Base-by-base conservation (phyloP, 306 rosid species). In the Lathyrus aphaca region DNA sequence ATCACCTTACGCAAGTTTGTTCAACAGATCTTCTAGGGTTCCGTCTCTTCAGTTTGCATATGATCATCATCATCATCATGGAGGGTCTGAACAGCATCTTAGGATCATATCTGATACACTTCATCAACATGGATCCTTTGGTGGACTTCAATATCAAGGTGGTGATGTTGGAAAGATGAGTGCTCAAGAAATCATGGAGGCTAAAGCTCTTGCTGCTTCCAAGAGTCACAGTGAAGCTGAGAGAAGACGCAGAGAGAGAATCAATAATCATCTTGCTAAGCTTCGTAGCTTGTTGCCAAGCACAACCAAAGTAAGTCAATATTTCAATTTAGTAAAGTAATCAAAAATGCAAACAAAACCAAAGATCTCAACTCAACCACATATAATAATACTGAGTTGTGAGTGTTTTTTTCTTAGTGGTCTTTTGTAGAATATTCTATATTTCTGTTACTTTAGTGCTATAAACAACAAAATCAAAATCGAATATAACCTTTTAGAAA, bases 221-320 rank as follows among this genome's bases (percentile, higher is more conserved):
- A 93, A 90, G 81, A 88, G 94, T 68, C 98, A 93, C 40, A 93
- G 97, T 56, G 98, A 93, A 73, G 98, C 98, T 50, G 98, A 93
- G 75, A 82, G 98, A 72, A 86, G 97, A 71, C 88, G 98, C 62
- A 82, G 98, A 75, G 98, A 93, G 77, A 85, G 98, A 80, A 93
- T 93, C 90, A 93, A 93, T 69, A 93, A 93, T 59, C 98, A 93
- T 63, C 97, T 93, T 69, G 91, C 97, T 19, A 93, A 87, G 72
- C 81, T 93, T 21, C 88, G 98, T 6, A 90, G 90, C 86, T 79
- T 93, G 60, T 86, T 93, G 59, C 98, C 98, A 30, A 90, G 85
- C 84, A 90, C 98, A 73, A 93, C 98, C 69, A 93, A 93, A 84
- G 98, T 93, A 86, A 88, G 96, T 35, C 39, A 35, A 35, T 8